Evolutionary conservation across 345 rosid genomes (phyloP), one percentile per base, ranked within the genome.

Genomic region (Rhodamnia rubescens): DNA sequence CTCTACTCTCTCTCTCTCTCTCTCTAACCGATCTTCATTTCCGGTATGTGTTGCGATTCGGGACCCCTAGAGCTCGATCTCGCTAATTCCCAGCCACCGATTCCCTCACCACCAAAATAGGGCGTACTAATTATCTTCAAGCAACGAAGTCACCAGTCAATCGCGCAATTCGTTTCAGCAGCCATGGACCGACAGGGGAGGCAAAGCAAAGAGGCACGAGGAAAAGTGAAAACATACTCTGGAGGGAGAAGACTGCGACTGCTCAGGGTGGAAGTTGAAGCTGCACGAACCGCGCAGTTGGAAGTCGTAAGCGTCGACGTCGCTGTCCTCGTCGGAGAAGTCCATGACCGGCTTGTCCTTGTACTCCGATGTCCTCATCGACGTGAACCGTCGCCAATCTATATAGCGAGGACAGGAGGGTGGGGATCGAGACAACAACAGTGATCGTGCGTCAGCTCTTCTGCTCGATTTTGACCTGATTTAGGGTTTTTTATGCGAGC

Each of bases 271-370:
- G 85, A 88, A 87, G 32, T 83, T 81, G 61, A 88, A 90, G 87
- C 80, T 49, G 74, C 52, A 86, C 82, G 83, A 88, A 18, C 59
- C 85, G 78, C 85, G 64, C 22, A 78, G 84, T 4, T 29, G 78
- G 49, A 64, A 88, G 7, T 80, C 87, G 7, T 84, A 85, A 3
- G 86, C 89, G 3, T 90, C 89, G 47, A 21, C 42, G 42, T 40
- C 44, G 82, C 81, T 78, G 40, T 42, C 59, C 3, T 86, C 87
- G 87, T 83, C 87, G 18, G 86, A 85, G 90, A 82, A 90, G 55
- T 84, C 85, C 10, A 90, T 86, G 58, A 87, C 75, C 78, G 80
- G 88, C 89, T 91, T 90, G 32, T 89, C 92, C 91, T 85, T 89
- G 69, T 55, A 90, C 50, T 85, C 87, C 80, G 90, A 85, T 11